phyloP scores from a whole-genome alignment of 2,329 filamentous ascomycete genomes.

The Cercospora sp. region DNA sequence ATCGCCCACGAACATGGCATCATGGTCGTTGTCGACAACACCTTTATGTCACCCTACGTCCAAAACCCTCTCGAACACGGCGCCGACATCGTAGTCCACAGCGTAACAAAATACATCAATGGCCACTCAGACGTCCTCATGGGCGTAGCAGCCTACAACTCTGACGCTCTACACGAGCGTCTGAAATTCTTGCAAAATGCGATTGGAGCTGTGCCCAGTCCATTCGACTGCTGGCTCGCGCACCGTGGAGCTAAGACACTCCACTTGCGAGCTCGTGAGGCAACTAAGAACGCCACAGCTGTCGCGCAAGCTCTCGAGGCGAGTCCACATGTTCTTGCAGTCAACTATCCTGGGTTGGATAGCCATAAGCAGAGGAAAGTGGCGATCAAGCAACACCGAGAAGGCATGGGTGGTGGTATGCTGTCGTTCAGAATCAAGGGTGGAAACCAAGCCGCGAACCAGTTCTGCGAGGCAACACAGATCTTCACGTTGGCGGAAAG shows the following conservation, averaged over 20 bases:
- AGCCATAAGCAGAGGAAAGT: slow-evolving; percentile 85
- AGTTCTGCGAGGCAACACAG: slow-evolving; percentile 85
- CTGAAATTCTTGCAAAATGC: slow-evolving; percentile 94
- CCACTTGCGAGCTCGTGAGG: slow-evolving; percentile 85
- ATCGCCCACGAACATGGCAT: slow-evolving; percentile 86
- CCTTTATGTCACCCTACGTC: slow-evolving; percentile 92
- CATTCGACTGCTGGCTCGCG: slow-evolving; percentile 97
- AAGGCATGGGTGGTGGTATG: slow-evolving; percentile 96
- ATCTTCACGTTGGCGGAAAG: slow-evolving; percentile 94
- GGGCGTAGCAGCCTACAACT: slow-evolving; percentile 95
- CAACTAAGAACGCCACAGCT: slow-evolving; percentile 74
- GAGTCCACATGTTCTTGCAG: slow-evolving; percentile 77
- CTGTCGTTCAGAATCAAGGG: slow-evolving; percentile 91
- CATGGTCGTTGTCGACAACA: slow-evolving; percentile 98
- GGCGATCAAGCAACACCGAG: slow-evolving; percentile 85
- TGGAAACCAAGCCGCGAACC: slow-evolving; percentile 79
- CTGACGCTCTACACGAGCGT: slow-evolving; percentile 70
- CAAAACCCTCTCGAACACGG: slow-evolving; percentile 95
- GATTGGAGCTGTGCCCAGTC: slow-evolving; percentile 88
- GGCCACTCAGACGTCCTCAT: slow-evolving; percentile 95
- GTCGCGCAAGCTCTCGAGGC: slow-evolving; percentile 76
- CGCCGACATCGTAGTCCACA: slow-evolving; percentile 95
- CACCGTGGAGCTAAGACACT: slow-evolving; percentile 96
- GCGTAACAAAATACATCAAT: slow-evolving; percentile 99
- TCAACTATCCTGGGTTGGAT: slow-evolving; percentile 92